Percentiles rank a stretch among this genome's conserved stretches.
These are phyloP conservation scores for Biscogniauxia marginata DNA, from an alignment of 2,329 filamentous ascomycete genomes.

Conservation along the genomic window DNA sequence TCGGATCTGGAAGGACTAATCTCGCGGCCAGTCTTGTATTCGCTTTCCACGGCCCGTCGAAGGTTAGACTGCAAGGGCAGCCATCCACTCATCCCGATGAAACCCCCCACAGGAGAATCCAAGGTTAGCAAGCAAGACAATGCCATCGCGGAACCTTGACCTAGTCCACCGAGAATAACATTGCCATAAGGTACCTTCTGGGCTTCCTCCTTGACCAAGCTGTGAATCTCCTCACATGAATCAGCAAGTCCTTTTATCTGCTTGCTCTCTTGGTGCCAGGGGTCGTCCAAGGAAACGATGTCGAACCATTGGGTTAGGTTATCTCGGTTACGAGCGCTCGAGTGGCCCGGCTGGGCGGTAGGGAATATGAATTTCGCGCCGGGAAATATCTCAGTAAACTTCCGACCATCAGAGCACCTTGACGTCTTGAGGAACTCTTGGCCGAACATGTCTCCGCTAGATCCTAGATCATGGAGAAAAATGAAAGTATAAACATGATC, in stretches of 20 bases:
- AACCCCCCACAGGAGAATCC: slow-evolving; percentile 36
- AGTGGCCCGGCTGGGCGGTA: not conserved
- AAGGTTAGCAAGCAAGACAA: slow-evolving; percentile 41
- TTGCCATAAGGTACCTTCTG: not conserved
- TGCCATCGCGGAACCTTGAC: slow-evolving; percentile 3
- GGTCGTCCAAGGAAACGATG: not conserved
- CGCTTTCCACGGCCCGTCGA: no score
- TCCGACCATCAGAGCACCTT: not conserved
- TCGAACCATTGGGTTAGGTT: not conserved
- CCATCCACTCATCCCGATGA: slow-evolving; percentile 46
- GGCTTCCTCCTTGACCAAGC: not conserved
- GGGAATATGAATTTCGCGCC: not conserved
- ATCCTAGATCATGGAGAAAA: not conserved
- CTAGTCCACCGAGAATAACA: not conserved
- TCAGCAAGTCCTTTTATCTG: not conserved
- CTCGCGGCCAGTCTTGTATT: no score
- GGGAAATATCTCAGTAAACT: not conserved
- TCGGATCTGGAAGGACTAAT: no score
- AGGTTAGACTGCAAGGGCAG: slow-evolving; percentile 33
- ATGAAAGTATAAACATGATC: not conserved
- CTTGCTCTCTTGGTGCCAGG: not conserved
- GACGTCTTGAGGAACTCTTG: not conserved
- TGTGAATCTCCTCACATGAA: not conserved
- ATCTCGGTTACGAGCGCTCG: no score
- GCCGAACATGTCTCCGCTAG: not conserved